phyloP scores from a whole-genome alignment of 176 grass and related monocot species.

The Cymbopogon citratus region DNA sequence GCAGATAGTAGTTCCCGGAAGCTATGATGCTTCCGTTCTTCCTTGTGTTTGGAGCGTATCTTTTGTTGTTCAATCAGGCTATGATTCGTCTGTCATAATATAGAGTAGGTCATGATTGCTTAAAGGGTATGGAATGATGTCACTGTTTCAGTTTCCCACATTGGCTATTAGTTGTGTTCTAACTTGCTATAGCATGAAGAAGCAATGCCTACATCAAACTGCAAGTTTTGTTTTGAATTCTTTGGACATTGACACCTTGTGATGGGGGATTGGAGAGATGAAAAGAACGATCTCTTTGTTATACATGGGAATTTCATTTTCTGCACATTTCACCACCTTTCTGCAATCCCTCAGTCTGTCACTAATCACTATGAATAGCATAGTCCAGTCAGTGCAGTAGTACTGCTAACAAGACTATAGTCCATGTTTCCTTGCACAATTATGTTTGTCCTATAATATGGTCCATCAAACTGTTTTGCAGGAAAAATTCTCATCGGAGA shows the following conservation, averaged over 20 bases:
- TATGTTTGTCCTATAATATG: conserved; percentile 21
- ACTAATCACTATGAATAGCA: background rate
- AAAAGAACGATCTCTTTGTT: background rate
- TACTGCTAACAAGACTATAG: background rate
- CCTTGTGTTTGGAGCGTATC: background rate
- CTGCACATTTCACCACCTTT: background rate
- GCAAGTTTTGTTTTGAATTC: background rate
- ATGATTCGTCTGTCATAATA: background rate
- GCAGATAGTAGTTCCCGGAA: background rate
- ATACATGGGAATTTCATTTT: background rate
- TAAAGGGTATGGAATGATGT: background rate
- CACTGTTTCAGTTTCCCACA: background rate
- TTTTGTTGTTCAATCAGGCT: background rate
- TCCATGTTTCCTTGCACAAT: background rate
- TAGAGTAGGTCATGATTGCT: background rate
- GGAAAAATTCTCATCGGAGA: conserved; percentile 54
- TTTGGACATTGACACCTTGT: background rate
- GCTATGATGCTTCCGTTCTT: background rate
- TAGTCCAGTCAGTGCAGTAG: background rate
- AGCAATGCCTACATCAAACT: background rate
- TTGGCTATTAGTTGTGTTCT: background rate
- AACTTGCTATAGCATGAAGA: background rate
- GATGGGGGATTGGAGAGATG: background rate
- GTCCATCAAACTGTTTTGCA: conserved; percentile 31
- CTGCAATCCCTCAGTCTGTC: background rate